Evolutionary conservation across 2,329 filamentous ascomycete species (phyloP).

Genomic region (Ophiostoma ips): DNA sequence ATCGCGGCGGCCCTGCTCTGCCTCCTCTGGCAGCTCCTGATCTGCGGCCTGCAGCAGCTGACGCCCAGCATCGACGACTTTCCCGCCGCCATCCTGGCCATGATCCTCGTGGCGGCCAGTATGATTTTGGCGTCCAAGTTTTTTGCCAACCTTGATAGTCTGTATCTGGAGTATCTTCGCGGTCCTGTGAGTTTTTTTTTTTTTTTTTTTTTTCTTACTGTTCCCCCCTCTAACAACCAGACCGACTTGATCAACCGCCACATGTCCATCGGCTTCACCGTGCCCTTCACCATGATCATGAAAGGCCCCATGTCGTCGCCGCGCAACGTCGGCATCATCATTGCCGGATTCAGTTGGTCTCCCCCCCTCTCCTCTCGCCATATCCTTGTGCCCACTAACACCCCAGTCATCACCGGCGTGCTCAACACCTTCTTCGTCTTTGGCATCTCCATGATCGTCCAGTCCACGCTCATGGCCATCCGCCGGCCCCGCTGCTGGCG

Average conservation of each 20-base stretch:
- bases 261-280: conserved; percentile 36
- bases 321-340: conserved; percentile 27
- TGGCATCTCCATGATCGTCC: conserved; percentile 16
- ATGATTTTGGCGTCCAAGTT: conserved; percentile 19
- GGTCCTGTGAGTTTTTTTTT: conserved; percentile 9
- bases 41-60: conserved; percentile 28
- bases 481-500: background rate
- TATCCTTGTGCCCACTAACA: background rate
- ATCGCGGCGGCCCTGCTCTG: conserved; percentile 25
- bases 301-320: conserved; percentile 20
- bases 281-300: conserved; percentile 34
- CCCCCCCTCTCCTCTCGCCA: too few relatives aligned
- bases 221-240: conserved; percentile 17
- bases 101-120: conserved; percentile 26
- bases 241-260: conserved; percentile 36
- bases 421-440: conserved; percentile 20
- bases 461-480: conserved; percentile 12
- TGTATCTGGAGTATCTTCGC: conserved; percentile 16
- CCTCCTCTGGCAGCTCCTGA: conserved; percentile 29
- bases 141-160: conserved; percentile 14
- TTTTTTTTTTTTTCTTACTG: background rate
- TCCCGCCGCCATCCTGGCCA: conserved; percentile 34
- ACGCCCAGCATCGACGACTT: conserved; percentile 25
- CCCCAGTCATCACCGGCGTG: conserved; percentile 20
- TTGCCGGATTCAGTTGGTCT: conserved; percentile 30